Base-by-base conservation (phyloP, 306 rosid species). In the Cyamopsis tetragonoloba region DNA sequence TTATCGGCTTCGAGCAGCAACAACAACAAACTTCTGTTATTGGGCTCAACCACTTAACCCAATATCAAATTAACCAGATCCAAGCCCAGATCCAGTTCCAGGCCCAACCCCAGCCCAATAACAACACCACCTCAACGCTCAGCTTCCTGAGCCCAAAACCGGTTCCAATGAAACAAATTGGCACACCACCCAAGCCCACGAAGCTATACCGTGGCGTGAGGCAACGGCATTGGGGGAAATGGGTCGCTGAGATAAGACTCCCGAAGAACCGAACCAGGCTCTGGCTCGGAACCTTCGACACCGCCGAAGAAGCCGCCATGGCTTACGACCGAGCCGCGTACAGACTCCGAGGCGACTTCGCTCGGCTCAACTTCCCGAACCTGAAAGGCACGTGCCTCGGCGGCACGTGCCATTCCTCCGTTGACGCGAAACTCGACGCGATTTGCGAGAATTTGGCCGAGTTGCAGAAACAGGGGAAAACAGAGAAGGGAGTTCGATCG, bases 141-240 rank as follows among this genome's bases (percentile, higher is more conserved):
- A 80, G 75, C 44, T 79, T 84, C 62, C 80, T 92, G 0, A 54
- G 85, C 18, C 88, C 88, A 2, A 93, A 79, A 60, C 87, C 96
- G 17, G 24, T 89, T 3, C 72, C 76, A 0, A 88, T 93, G 99
- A 95, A 95, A 75, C 97, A 77, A 2, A 37, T 24, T 0, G 92
- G 91, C 0, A 44, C 70, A 2, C 83, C 95, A 4, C 70, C 81
- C 0, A 95, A 90, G 67, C 87, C 99, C 34, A 76, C 85, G 0
- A 95, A 95, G 88, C 99, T 95, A 3, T 95, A 91, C 77, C 64
- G 99, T 53, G 99, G 99, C 11, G 99, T 95, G 5, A 80, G 99
- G 80, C 97, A 95, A 44, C 68, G 99, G 72, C 99, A 95, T 75
- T 95, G 99, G 99, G 99, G 99, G 0, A 95, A 95, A 72, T 95